A percentile compares a stretch with the other conserved stretches of the same genome.
Evolutionary conservation across 108 stramenopile genomes (phyloP).

Genomic region (Pseudonitzschia pungens): DNA sequence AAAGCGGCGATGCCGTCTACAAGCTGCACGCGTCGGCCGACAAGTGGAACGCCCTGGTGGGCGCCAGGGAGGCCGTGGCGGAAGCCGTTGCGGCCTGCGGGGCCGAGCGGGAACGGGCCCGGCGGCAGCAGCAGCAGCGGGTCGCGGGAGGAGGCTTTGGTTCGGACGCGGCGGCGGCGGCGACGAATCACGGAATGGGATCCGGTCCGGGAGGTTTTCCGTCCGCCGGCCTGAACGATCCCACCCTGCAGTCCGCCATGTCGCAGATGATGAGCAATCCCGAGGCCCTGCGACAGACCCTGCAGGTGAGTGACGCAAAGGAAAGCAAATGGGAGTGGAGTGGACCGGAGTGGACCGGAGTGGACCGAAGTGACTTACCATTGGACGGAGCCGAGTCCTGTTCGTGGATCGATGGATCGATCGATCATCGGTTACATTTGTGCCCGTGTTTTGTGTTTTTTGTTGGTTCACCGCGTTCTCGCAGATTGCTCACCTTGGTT

Average conservation of each 20-base stretch:
- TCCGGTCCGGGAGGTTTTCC: conserved; percentile 34
- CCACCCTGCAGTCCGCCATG: conserved; percentile 42
- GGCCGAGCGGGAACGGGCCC: not conserved
- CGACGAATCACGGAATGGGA: conserved; percentile 1
- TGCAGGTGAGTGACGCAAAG: conserved; percentile 46
- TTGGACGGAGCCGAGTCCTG: too few species aligned
- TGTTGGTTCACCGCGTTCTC: too few species aligned
- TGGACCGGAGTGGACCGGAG: not conserved
- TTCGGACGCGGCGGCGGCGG: not conserved
- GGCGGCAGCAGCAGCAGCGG: conserved; percentile 2
- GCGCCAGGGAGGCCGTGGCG: conserved; percentile 28
- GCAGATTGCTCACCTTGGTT: too few species aligned
- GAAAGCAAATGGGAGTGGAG: too few species aligned
- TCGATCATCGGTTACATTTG: too few species aligned
- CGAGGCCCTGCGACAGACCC: conserved; percentile 50
- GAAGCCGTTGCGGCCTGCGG: conserved; percentile 16
- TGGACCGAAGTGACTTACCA: not conserved
- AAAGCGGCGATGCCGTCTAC: conserved; percentile 13
- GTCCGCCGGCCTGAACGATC: conserved; percentile 22
- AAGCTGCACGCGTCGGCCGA: conserved; percentile 64
- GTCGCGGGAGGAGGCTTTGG: too few species aligned
- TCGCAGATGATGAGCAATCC: conserved; percentile 67
- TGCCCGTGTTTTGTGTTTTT: too few species aligned
- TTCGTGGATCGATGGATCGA: too few species aligned
- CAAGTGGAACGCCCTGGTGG: conserved; percentile 68